Conservation (phyloP, 2,329 filamentous ascomycete genomes). For the Epichloe gansuensis region DNA sequence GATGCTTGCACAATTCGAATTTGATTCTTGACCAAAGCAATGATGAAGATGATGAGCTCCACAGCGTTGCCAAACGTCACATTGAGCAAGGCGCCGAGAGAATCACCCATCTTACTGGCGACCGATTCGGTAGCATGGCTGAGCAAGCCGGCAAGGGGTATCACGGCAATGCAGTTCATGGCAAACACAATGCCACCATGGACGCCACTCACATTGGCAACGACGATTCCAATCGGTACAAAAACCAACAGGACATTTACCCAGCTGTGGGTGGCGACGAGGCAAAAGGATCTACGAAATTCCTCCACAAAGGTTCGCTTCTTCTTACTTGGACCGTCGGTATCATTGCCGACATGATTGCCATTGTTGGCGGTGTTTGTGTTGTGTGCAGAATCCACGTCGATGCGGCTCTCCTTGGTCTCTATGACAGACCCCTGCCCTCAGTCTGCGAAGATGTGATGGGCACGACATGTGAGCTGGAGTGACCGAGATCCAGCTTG, state of each 20-base stretch:
- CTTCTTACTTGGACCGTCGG: slow-evolving; percentile 10
- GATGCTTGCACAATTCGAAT: slow-evolving; percentile 89
- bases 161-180: slow-evolving; percentile 64
- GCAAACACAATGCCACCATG: slow-evolving; percentile 55
- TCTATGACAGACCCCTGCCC: slow-evolving; percentile 46
- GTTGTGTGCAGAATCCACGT: slow-evolving; percentile 11
- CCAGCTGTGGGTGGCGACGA: slow-evolving; percentile 60
- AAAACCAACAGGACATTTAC: slow-evolving; percentile 68
- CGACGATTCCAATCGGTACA: slow-evolving; percentile 63
- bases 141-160: slow-evolving; percentile 61
- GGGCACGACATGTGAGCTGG: slow-evolving; percentile 22
- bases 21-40: slow-evolving; percentile 39
- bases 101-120: slow-evolving; percentile 59
- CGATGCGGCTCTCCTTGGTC: slow-evolving; percentile 10
- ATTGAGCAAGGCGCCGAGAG: slow-evolving; percentile 60
- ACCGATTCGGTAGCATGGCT: slow-evolving; percentile 66
- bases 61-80: slow-evolving; percentile 72
- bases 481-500: slow-evolving; percentile 12
- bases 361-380: slow-evolving; percentile 15
- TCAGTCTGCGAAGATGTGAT: slow-evolving; percentile 36
- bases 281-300: slow-evolving; percentile 37
- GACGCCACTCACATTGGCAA: slow-evolving; percentile 40
- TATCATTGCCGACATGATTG: slow-evolving; percentile 12
- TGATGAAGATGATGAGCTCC: slow-evolving; percentile 60
- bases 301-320: slow-evolving; percentile 35